Conservation (phyloP, 352 stramenopile species). For the Pythium monospermum region DNA sequence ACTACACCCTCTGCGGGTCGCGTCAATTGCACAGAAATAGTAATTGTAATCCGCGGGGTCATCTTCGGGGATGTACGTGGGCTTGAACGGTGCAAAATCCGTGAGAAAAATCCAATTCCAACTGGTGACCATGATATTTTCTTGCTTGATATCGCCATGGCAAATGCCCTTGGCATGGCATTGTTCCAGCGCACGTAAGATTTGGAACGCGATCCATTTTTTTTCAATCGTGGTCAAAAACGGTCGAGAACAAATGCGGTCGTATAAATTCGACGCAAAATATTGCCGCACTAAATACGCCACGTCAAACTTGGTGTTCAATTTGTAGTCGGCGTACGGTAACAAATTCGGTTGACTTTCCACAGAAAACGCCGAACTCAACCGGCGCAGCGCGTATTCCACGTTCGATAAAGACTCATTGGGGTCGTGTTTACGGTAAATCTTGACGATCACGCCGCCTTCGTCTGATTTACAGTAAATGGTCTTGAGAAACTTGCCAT, state of each 20-base stretch:
- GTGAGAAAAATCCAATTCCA: constrained; percentile 97
- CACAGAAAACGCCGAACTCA: constrained; percentile 53
- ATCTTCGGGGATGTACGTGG: constrained; percentile 93
- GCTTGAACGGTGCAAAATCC: constrained; percentile 96
- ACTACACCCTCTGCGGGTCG: constrained; percentile 90
- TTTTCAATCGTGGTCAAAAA: constrained; percentile 96
- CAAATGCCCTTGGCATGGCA: constrained; percentile 91
- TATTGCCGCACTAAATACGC: constrained; percentile 95
- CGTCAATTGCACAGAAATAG: constrained; percentile 88
- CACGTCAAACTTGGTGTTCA: constrained; percentile 77
- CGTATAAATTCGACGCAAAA: constrained; percentile 94
- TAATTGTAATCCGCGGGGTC: constrained; percentile 96
- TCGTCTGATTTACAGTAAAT: constrained; percentile 86
- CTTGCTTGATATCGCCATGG: constrained; percentile 97
- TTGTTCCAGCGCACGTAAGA: constrained; percentile 92
- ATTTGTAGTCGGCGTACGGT: constrained; percentile 73
- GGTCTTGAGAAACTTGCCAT: constrained; percentile 89
- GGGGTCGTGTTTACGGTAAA: constrained; percentile 85
- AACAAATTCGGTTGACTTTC: constrained; percentile 80
- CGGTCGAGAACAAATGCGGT: constrained; percentile 94
- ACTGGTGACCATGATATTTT: constrained; percentile 98
- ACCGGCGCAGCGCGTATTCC: constrained; percentile 41
- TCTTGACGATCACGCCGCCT: constrained; percentile 80
- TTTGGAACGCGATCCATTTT: constrained; percentile 97
- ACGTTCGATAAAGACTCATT: constrained; percentile 58